These are phyloP conservation scores for Seiridium cupressi DNA, from an alignment of 2,329 filamentous ascomycete genomes.

Conservation along the genomic window DNA sequence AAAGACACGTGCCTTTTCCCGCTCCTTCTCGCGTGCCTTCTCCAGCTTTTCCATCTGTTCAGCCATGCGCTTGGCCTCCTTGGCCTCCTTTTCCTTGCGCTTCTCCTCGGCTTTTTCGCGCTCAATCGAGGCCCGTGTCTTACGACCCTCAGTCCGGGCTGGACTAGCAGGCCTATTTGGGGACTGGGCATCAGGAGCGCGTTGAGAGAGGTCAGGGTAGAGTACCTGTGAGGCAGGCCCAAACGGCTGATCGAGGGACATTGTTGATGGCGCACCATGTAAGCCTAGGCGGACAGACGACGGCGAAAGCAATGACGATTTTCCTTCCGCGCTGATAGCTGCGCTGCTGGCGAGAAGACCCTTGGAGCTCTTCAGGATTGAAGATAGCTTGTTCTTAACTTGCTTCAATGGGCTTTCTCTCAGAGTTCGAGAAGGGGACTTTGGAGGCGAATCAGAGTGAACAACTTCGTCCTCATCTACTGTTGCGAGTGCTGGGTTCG, in stretches of 20 bases:
- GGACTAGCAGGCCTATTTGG: constrained; percentile 39
- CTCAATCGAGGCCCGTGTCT: constrained; percentile 58
- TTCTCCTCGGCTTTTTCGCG: constrained; percentile 62
- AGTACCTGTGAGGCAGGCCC: constrained; percentile 31
- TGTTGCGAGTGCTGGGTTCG: constrained; percentile 51
- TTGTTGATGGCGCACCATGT: constrained; percentile 44
- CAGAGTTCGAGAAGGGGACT: constrained; percentile 55
- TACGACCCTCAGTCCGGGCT: constrained; percentile 39
- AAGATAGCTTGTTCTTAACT: constrained; percentile 89
- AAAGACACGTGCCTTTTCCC: constrained; percentile 62
- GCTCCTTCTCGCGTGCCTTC: constrained; percentile 67
- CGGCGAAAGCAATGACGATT: constrained; percentile 55
- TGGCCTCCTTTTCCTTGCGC: constrained; percentile 57
- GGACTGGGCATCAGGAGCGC: constrained; percentile 28
- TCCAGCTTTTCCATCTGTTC: constrained; percentile 64
- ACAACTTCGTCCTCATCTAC: constrained; percentile 37
- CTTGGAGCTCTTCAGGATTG: constrained; percentile 84
- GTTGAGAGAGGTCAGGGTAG: constrained; percentile 46
- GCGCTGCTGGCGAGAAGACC: constrained; percentile 79
- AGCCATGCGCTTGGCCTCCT: constrained; percentile 59
- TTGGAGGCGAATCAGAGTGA: constrained; percentile 42
- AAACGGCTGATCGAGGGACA: constrained; percentile 37
- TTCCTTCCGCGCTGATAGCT: constrained; percentile 61
- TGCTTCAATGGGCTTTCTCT: constrained; percentile 83
- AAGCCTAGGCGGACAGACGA: constrained; percentile 45